Conservation (phyloP, 768 basidiomycete species). For the Neoboletus magnificus region DNA sequence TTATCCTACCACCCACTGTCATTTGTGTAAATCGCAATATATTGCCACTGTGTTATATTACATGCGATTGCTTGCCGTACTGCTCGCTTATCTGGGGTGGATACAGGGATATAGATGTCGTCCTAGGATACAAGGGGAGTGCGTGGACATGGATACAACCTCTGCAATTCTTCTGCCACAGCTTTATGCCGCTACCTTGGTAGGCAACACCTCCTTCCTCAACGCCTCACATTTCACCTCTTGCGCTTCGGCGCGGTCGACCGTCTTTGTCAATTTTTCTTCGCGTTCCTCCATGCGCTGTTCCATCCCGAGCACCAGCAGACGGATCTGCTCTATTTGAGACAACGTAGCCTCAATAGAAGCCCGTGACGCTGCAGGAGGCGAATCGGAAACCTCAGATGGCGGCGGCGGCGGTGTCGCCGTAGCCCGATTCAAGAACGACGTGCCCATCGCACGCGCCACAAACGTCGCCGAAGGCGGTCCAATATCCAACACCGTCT, state of each 20-base stretch:
- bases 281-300: slow-evolving; percentile 63
- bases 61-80: neutral
- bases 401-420: slow-evolving; percentile 15
- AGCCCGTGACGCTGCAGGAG: slow-evolving; percentile 20
- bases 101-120: slow-evolving; percentile 13
- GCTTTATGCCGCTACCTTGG: slow-evolving; percentile 17
- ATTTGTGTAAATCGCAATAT: slow-evolving; percentile 30
- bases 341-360: slow-evolving; percentile 44
- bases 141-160: slow-evolving; percentile 7
- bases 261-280: slow-evolving; percentile 54
- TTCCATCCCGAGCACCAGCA: slow-evolving; percentile 74
- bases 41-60: slow-evolving; percentile 21
- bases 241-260: slow-evolving; percentile 61
- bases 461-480: slow-evolving; percentile 31
- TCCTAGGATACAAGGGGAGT: slow-evolving; percentile 23
- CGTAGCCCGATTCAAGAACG: slow-evolving; percentile 24
- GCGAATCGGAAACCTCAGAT: slow-evolving; percentile 16
- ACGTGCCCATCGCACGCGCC: slow-evolving; percentile 27
- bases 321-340: slow-evolving; percentile 65
- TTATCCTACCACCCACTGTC: slow-evolving; percentile 25
- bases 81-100: slow-evolving; percentile 1
- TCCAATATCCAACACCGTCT: slow-evolving; percentile 37
- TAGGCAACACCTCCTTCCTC: slow-evolving; percentile 37
- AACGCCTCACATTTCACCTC: slow-evolving; percentile 50
- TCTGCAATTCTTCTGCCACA: neutral